phyloP scores from a whole-genome alignment of 176 grass and related monocot genomes.

The Cocos nucifera region DNA sequence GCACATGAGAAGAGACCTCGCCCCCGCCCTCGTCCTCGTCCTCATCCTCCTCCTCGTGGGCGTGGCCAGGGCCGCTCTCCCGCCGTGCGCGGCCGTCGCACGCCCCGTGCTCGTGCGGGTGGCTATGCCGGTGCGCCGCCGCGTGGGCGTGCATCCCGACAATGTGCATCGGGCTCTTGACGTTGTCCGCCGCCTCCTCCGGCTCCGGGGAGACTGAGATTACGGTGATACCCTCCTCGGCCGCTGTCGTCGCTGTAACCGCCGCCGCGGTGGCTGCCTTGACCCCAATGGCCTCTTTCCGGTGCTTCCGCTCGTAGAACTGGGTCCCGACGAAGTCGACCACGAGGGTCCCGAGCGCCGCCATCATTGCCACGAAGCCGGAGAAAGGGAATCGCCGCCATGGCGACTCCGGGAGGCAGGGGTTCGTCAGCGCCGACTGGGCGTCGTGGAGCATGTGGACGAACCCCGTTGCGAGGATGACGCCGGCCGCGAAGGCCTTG shows the following conservation, averaged over 20 bases:
- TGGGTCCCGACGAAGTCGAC: conserved; percentile 11
- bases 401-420: conserved; percentile 4
- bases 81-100: too few relatives aligned
- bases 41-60: background rate
- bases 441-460: conserved; percentile 20
- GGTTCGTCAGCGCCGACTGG: conserved; percentile 2
- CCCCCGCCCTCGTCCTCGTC: background rate
- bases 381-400: conserved; percentile 17
- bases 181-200: background rate
- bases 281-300: background rate
- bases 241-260: background rate
- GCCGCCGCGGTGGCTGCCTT: background rate
- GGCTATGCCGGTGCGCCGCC: background rate
- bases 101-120: background rate
- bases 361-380: conserved; percentile 9
- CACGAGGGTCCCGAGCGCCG: conserved; percentile 11
- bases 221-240: conserved; percentile 5
- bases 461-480: conserved; percentile 11
- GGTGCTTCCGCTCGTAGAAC: conserved; percentile 19
- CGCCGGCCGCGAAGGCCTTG: conserved; percentile 11
- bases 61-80: background rate
- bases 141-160: background rate
- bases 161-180: background rate
- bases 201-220: background rate
- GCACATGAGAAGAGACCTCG: background rate